A percentile compares a stretch with the other conserved stretches of the same genome.
phyloP scores from a whole-genome alignment of 129 eudicot genomes.

The Pittosporum tobira region DNA sequence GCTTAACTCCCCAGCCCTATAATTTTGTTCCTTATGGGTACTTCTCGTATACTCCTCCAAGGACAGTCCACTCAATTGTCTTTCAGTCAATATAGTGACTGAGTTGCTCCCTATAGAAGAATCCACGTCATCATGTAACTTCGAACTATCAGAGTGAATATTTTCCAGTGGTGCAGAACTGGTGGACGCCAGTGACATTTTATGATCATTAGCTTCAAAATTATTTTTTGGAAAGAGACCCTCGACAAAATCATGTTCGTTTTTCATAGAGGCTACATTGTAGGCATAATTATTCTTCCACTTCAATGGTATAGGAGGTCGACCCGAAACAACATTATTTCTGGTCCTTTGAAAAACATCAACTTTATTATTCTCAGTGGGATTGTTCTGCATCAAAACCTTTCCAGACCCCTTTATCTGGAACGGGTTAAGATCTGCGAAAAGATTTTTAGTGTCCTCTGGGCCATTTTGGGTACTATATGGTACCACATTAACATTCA shows the following conservation, averaged over 20 bases:
- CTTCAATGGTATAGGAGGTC: conserved; percentile 67
- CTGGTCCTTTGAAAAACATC: conserved; percentile 46
- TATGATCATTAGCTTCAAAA: conserved; percentile 25
- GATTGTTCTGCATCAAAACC: conserved; percentile 32
- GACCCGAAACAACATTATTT: conserved; percentile 37
- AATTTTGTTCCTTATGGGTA: conserved; percentile 16
- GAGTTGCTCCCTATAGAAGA: conserved; percentile 26
- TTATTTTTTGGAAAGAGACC: conserved; percentile 27
- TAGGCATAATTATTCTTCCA: conserved; percentile 66
- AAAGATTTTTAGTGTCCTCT: conserved; percentile 75
- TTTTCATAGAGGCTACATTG: conserved; percentile 55
- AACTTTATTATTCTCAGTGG: conserved; percentile 38
- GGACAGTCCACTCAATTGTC: conserved; percentile 32
- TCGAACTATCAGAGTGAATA: conserved; percentile 19
- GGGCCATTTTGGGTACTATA: conserved; percentile 42
- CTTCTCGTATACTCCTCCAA: conserved; percentile 22
- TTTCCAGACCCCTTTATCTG: conserved; percentile 71
- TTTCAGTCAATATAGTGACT: conserved; percentile 36
- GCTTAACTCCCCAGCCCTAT: conserved; percentile 16
- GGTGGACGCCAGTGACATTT: conserved; percentile 40
- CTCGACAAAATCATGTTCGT: conserved; percentile 32
- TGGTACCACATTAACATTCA: conserved; percentile 83
- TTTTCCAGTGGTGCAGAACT: conserved; percentile 34
- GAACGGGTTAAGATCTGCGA: conserved; percentile 94
- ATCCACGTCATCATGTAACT: conserved; percentile 21